Evolutionary conservation across 768 basidiomycete species (phyloP).

Genomic region (Leccinellum luteum): DNA sequence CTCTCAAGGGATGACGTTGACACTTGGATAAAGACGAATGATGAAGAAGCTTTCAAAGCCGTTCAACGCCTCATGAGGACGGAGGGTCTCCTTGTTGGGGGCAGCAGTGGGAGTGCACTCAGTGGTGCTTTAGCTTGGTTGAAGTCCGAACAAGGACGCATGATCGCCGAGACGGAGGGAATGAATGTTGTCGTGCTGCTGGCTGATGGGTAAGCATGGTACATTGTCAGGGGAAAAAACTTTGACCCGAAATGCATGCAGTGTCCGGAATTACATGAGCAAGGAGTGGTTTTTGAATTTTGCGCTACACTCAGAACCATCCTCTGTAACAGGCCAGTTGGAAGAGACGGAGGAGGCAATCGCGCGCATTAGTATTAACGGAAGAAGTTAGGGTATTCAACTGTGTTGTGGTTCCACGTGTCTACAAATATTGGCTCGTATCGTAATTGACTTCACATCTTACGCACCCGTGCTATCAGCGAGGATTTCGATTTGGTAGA

Average conservation of each 20-base stretch:
- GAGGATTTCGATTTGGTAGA: not conserved
- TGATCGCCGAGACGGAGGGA: conserved; percentile 62
- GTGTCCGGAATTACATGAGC: conserved; percentile 92
- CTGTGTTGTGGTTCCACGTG: not conserved
- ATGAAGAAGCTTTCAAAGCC: conserved; percentile 76
- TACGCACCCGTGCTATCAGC: not conserved
- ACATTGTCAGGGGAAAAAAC: not conserved
- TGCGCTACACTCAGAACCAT: conserved; percentile 52
- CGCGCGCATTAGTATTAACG: conserved; percentile 6
- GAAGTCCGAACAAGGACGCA: conserved; percentile 61
- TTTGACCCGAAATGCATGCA: conserved; percentile 26
- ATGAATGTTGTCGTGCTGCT: conserved; percentile 87
- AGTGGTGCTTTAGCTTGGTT: conserved; percentile 79
- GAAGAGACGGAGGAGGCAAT: not conserved
- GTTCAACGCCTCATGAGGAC: conserved; percentile 73
- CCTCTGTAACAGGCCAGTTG: conserved; percentile 35
- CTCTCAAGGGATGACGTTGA: conserved; percentile 70
- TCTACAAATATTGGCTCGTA: not conserved
- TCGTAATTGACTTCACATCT: not conserved
- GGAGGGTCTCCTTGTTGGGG: conserved; percentile 91
- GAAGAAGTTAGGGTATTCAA: not conserved
- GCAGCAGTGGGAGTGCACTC: conserved; percentile 87
- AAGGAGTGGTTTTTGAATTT: conserved; percentile 87
- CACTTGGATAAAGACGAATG: conserved; percentile 82
- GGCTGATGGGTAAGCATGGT: conserved; percentile 74